These are phyloP conservation scores for Colletotrichum tamarilloi DNA, from an alignment of 2,329 filamentous ascomycete genomes.

Conservation along the genomic window DNA sequence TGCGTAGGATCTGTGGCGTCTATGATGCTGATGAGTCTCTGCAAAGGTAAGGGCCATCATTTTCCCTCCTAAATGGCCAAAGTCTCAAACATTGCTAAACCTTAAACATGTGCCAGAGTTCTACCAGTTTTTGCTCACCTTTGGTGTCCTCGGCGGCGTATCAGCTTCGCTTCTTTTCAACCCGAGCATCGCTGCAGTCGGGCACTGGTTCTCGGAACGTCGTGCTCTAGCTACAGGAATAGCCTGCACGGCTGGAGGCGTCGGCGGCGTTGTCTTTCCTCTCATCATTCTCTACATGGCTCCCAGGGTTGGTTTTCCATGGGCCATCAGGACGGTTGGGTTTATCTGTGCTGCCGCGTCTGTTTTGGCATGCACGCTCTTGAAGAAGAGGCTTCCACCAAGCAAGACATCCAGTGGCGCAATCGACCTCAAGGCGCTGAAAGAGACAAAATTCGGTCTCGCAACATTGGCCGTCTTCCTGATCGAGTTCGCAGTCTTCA, in stretches of 20 bases:
- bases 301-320: constrained; percentile 44
- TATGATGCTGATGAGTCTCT: constrained; percentile 69
- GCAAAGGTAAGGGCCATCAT: constrained; percentile 51
- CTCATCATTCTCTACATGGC: constrained; percentile 43
- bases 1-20: constrained; percentile 65
- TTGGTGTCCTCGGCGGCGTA: constrained; percentile 73
- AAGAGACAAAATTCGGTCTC: constrained; percentile 60
- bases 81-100: not conserved
- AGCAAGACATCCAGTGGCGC: constrained; percentile 53
- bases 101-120: constrained; percentile 53
- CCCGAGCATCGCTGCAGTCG: constrained; percentile 72
- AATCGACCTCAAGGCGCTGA: constrained; percentile 64
- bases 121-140: constrained; percentile 78
- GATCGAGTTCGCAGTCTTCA: constrained; percentile 69
- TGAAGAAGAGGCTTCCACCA: constrained; percentile 59
- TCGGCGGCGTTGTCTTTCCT: constrained; percentile 67
- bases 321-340: constrained; percentile 45
- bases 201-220: constrained; percentile 74
- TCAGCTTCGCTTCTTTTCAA: constrained; percentile 78
- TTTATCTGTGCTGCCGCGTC: constrained; percentile 40
- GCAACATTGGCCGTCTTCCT: constrained; percentile 67
- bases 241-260: constrained; percentile 72
- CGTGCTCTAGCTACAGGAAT: constrained; percentile 77
- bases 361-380: constrained; percentile 42
- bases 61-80: too few species aligned